Base-by-base conservation (phyloP, 306 rosid genomes). In the Inga laurina region DNA sequence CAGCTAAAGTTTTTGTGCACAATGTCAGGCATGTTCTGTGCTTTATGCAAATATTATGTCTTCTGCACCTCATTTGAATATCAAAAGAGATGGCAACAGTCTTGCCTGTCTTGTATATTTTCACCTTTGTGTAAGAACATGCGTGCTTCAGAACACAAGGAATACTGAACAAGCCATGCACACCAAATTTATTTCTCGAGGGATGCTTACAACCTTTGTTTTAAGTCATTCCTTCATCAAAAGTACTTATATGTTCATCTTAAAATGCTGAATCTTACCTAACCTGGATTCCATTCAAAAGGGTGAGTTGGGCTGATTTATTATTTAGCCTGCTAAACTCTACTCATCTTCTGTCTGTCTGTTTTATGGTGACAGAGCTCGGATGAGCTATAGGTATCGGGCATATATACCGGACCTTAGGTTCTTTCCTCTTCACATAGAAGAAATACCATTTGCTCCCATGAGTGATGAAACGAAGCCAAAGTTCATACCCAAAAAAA, bases 101-200 rank as follows among this genome's bases (percentile, higher is more conserved):
- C 39, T 27, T 62, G 19, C 9, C 35, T 62, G 69, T 13, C 37
- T 11, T 62, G 14, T 5, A 24, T 32, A 15, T 32, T 32, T 65
- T 65, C 39, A 32, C 9, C 71, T 30, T 34, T 32, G 10, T 35
- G n/a, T 34, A 7, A 32, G 22, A 62, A 52, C 72, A 83, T 48
- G 68, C 39, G 62, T 62, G 69, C 79, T 48, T 39, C n/a, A 56
- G 11, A 35, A 37, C 74, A 46, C n/a, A 72, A 78, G 35, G 74
- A 77, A 61, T 34, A 52, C 43, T 32, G 21, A 19, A 75, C 79
- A 27, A 45, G 44, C n/a, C 71, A 30, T 15, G 22, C 71, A 65
- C 10, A 5, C 69, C 71, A 65, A 32, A 13, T 32, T 65, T 32
- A 5, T 32, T 7, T 32, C 43, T 30, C 15, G 70, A 64, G 39